These are phyloP conservation scores for Telfairia occidentalis DNA, from an alignment of 331 rosid species.

Conservation along the genomic window DNA sequence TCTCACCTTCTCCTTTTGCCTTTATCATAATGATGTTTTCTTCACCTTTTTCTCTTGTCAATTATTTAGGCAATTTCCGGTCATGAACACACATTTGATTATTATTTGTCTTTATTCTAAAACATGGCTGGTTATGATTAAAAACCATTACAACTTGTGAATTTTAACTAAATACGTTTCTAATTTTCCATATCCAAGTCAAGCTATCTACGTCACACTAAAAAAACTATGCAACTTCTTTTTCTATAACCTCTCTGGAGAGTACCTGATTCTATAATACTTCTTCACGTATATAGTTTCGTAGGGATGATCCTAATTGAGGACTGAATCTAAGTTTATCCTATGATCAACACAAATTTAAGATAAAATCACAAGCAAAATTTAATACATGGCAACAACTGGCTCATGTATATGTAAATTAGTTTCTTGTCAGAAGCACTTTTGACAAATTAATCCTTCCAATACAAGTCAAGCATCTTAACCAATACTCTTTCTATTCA, in stretches of 20 bases:
- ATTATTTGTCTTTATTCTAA: background rate
- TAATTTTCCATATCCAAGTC: background rate
- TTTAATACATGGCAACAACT: too few species aligned
- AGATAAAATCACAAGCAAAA: too few species aligned
- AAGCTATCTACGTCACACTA: too few species aligned
- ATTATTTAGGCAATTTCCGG: background rate
- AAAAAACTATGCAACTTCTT: background rate
- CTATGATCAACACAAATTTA: background rate
- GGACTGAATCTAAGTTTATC: background rate
- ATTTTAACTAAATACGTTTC: background rate
- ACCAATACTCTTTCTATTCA: background rate
- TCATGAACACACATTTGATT: background rate
- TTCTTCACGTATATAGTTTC: too few species aligned
- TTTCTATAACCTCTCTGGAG: too few species aligned
- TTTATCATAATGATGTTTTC: background rate
- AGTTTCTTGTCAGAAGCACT: too few species aligned
- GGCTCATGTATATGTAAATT: too few species aligned
- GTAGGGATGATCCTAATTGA: background rate
- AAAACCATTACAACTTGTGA: background rate
- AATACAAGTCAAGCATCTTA: too few species aligned
- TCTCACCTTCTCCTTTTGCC: background rate
- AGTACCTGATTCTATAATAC: too few species aligned
- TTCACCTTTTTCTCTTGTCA: background rate
- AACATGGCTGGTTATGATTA: background rate
- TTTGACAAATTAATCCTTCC: too few species aligned